These are phyloP conservation scores for Triangularia setosa DNA, from an alignment of 2,329 filamentous ascomycete genomes.

Conservation along the genomic window DNA sequence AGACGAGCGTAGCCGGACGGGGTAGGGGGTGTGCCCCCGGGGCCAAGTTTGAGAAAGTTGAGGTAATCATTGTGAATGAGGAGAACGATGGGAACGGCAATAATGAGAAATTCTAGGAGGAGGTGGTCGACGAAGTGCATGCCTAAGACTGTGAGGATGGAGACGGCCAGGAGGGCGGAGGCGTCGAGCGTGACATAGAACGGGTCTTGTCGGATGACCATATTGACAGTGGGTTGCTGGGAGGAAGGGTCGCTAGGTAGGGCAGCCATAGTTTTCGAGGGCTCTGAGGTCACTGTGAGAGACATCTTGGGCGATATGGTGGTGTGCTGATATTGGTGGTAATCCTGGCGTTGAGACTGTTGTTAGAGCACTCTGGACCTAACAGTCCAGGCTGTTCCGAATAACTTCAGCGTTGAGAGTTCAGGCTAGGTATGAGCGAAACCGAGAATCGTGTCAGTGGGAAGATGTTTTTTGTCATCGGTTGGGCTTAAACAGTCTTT, in stretches of 20 bases:
- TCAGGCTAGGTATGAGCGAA: neutral
- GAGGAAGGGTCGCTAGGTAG: slow-evolving; percentile 11
- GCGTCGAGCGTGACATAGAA: slow-evolving; percentile 53
- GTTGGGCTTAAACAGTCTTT: neutral
- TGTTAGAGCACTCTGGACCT: neutral
- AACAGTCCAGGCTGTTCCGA: neutral
- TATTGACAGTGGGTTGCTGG: slow-evolving; percentile 33
- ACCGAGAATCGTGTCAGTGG: neutral
- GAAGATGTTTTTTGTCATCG: neutral
- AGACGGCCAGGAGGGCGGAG: slow-evolving; percentile 42
- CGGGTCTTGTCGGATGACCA: slow-evolving; percentile 47
- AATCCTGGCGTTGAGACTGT: neutral
- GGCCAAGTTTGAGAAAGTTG: slow-evolving; percentile 72
- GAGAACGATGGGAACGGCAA: slow-evolving; percentile 45
- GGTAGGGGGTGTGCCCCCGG: slow-evolving; percentile 74
- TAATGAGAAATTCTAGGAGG: slow-evolving; percentile 47
- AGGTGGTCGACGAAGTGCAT: slow-evolving; percentile 49
- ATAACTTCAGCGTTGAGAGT: neutral
- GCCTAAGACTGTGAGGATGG: slow-evolving; percentile 45
- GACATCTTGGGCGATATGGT: slow-evolving; percentile 18
- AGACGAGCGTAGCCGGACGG: slow-evolving; percentile 69
- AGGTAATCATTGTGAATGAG: slow-evolving; percentile 67
- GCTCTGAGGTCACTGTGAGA: slow-evolving; percentile 24
- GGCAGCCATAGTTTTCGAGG: slow-evolving; percentile 12
- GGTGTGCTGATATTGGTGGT: neutral